Percentiles rank a stretch among this genome's conserved stretches.
Evolutionary conservation across 257 asterid genomes (phyloP).

Genomic region (Fraxinus anomala): DNA sequence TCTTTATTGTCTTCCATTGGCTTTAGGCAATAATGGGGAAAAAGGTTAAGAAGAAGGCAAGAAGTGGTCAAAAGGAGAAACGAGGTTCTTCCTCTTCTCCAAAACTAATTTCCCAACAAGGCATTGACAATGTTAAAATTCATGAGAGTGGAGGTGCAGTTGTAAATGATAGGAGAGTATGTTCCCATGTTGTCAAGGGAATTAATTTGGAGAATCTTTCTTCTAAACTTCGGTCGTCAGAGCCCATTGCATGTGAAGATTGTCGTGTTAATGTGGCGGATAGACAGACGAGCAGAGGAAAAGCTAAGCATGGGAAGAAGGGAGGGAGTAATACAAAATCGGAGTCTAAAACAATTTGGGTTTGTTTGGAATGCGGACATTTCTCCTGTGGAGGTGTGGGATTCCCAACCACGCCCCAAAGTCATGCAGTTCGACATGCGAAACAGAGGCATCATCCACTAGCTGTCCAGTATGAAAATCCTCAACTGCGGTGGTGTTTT

Average conservation of each 20-base stretch:
- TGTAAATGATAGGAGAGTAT: constrained; percentile 48
- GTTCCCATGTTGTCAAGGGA: constrained; percentile 69
- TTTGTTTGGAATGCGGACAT: constrained; percentile 84
- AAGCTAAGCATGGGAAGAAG: constrained; percentile 68
- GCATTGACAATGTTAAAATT: constrained; percentile 31
- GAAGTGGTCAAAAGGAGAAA: constrained; percentile 64
- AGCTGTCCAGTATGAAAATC: constrained; percentile 66
- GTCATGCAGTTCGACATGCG: constrained; percentile 83
- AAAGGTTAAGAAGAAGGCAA: constrained; percentile 68
- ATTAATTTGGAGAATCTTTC: constrained; percentile 61
- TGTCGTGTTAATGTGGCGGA: constrained; percentile 63
- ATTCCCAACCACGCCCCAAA: constrained; percentile 67
- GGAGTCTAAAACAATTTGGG: constrained; percentile 67
- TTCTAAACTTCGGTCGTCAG: constrained; percentile 49
- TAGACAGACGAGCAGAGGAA: constrained; percentile 56
- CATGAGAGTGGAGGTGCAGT: constrained; percentile 40
- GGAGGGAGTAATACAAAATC: constrained; percentile 54
- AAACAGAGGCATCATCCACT: constrained; percentile 63
- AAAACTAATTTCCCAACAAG: constrained; percentile 26
- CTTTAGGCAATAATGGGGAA: constrained; percentile 75
- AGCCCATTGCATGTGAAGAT: constrained; percentile 63
- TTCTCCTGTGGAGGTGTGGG: constrained; percentile 90
- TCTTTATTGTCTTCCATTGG: constrained; percentile 27
- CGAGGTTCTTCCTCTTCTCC: constrained; percentile 40
- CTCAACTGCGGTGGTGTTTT: constrained; percentile 76